Evolutionary conservation across 2,329 filamentous ascomycete genomes (phyloP).

Genomic region (Basipetospora chlamydospora): DNA sequence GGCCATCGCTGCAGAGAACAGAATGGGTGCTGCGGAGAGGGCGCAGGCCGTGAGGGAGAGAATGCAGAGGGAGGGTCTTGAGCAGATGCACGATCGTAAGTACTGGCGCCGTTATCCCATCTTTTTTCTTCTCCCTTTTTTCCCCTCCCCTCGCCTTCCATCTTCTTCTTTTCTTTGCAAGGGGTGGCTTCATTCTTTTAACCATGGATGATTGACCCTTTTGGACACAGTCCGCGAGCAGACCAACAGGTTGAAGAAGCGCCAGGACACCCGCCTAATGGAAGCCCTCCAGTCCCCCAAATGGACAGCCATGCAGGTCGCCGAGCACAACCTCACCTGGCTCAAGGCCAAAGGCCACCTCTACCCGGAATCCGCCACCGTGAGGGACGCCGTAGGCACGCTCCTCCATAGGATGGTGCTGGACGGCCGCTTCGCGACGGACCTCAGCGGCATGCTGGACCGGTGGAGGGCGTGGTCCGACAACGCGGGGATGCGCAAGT

Average conservation of each 20-base stretch:
- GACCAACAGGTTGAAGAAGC: conserved; percentile 22
- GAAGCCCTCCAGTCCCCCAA: conserved; percentile 39
- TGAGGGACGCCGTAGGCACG: conserved; percentile 28
- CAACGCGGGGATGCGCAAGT: conserved; percentile 35
- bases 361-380: conserved; percentile 12
- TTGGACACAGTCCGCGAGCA: conserved; percentile 24
- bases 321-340: conserved; percentile 29
- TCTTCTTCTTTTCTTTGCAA: too few species aligned
- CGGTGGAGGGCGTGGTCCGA: conserved; percentile 40
- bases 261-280: conserved; percentile 27
- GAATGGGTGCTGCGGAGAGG: conserved; percentile 26
- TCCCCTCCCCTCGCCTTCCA: too few species aligned
- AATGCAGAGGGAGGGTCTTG: conserved; percentile 24
- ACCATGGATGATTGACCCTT: conserved; percentile 1
- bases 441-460: conserved; percentile 30
- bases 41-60: conserved; percentile 26
- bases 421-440: conserved; percentile 26
- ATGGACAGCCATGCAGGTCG: conserved; percentile 33
- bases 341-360: conserved; percentile 19
- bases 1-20: conserved; percentile 27
- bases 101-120: not conserved
- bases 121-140: not conserved
- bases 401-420: conserved; percentile 38
- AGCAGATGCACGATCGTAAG: conserved; percentile 32
- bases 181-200: too few species aligned